Base-by-base conservation (phyloP, 2,329 filamentous ascomycete species). In the Monosporascus sp. region DNA sequence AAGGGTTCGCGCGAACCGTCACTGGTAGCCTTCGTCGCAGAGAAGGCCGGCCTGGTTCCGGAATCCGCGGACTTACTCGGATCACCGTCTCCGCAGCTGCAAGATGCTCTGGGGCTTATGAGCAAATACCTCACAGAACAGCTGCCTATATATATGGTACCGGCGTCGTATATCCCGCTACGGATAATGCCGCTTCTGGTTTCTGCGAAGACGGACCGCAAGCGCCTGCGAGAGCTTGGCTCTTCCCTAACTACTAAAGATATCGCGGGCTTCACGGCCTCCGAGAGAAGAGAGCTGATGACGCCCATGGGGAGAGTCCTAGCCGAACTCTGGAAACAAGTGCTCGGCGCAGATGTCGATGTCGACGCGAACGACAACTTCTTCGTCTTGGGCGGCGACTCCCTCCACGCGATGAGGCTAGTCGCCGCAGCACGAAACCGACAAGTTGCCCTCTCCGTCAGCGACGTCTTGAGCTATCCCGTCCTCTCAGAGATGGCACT, bases 331-430 rank as follows among this genome's bases (percentile, higher is more conserved):
- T 77, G 74, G 74, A 49, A 54, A 36, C 65, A 65, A 48, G 62
- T 76, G 1, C 66, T 77, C 1, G 71, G 70, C 3, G 54, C 60
- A 1, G 68, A 72, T 8, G 53, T 62, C 17, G 64, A 69, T 5
- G 57, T 66, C 27, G 60, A 62, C 24, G 62, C 64, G 2, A 60
- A 62, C 41, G 67, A 69, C 47, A 68, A 68, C 50, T 69, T 69
- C 56, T 67, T 69, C 49, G 59, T 54, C 50, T 47, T 64, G 3
- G 66, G 65, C 44, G 66, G 78, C 7, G 77, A 81, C 63, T 81
- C 77, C 0, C 67, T 80, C 2, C 68, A 72, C n/a, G 77, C 77
- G 2, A 80, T 80, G 77, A 74, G 68, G 50, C 68, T 80, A 3
- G 74, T 78, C 1, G 70, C 75, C 1, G 68, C 70, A 17, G 74